Evolutionary conservation across 441 rosid species (phyloP), one percentile per base, ranked within the genome.

Genomic region (Eugenia klotzschiana): DNA sequence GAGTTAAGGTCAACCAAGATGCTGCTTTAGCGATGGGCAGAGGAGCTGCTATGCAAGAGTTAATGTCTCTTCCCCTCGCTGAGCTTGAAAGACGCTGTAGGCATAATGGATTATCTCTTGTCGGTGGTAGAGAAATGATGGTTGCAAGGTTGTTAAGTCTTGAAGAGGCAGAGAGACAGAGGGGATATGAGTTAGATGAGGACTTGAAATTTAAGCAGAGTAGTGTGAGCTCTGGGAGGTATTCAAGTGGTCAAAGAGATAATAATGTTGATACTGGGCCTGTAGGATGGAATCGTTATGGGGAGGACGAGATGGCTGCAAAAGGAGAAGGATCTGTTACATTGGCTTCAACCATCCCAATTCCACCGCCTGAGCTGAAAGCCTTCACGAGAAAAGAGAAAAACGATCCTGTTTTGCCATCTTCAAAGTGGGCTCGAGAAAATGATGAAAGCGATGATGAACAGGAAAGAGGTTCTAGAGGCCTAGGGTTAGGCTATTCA

Each of bases 61-160:
- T 96, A 84, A 91, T 98, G 99, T 89, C 88, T 88, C 95, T 96
- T 84, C 98, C 99, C 73, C 87, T 96, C 69, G 87, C 92, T 83
- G 99, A 98, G 94, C 92, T 98, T 81, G 99, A 98, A 90, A 92
- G 99, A 88, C 98, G 99, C 69, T 96, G 99, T 86, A 92, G 98
- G 82, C 98, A 98, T 88, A 98, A 98, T 82, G 99, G 99, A 40
- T 89, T 98, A 87, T 98, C 99, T 77, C 99, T 96, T 82, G 90
- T 93, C 84, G 99, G 99, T 85, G 99, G 99, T 87, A 95, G 99
- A 92, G 99, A 92, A 82, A 91, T 90, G 91, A 98, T 98, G 99
- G 99, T 98, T 92, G 90, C 98, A 22, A 87, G 99, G 81, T 88
- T 98, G 87, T 91, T 98, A 82, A 93, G 97, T 88, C 94, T 98